These are phyloP conservation scores for Candida dendrica DNA, from an alignment of 805 yeast genomes.

Conservation along the genomic window DNA sequence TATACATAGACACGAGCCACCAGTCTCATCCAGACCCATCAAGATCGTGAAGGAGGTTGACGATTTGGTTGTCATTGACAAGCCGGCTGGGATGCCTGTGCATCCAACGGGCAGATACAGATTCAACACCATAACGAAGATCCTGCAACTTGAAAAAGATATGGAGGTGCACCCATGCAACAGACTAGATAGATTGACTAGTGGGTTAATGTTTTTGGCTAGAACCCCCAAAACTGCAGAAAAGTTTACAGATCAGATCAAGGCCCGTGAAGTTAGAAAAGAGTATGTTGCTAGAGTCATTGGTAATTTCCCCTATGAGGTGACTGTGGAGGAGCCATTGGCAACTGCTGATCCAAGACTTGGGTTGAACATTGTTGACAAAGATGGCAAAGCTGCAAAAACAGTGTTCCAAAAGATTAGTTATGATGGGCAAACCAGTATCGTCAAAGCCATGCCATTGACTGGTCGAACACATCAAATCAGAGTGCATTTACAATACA, in stretches of 20 bases:
- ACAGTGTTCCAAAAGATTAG: conserved; percentile 64
- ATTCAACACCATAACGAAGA: conserved; percentile 67
- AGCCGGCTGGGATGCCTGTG: conserved; percentile 92
- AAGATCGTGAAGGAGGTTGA: conserved; percentile 69
- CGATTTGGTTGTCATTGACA: conserved; percentile 74
- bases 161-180: conserved; percentile 73
- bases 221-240: conserved; percentile 51
- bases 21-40: conserved; percentile 45
- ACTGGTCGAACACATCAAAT: conserved; percentile 97
- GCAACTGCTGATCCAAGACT: conserved; percentile 47
- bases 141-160: conserved; percentile 53
- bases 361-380: conserved; percentile 64
- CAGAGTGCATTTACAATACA: conserved; percentile 80
- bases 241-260: conserved; percentile 50
- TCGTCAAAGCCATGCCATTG: conserved; percentile 77
- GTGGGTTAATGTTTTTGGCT: conserved; percentile 76
- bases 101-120: conserved; percentile 90
- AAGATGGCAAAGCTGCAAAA: conserved; percentile 65
- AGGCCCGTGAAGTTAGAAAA: conserved; percentile 58
- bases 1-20: conserved; percentile 83
- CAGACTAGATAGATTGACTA: conserved; percentile 82
- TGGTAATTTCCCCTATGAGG: conserved; percentile 69
- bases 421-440: conserved; percentile 54
- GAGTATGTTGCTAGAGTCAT: conserved; percentile 83
- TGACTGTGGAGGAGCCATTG: neutral